Evolutionary conservation across 83 land plant species (phyloP), one percentile per base, ranked within the genome.

Genomic region (Thuja plicata): DNA sequence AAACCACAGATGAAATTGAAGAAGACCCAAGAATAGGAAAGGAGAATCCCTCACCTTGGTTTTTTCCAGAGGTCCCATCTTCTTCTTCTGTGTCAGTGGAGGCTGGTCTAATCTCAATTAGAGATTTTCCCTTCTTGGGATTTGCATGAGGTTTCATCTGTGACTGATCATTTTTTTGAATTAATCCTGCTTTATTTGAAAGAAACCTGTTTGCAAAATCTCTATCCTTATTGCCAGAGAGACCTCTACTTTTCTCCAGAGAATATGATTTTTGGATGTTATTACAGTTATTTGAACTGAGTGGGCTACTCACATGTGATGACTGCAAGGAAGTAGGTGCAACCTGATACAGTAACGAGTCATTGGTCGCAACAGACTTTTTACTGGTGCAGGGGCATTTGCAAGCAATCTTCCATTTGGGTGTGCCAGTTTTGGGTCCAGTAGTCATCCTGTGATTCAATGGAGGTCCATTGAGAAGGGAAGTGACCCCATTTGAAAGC

Each of bases 371-470:
- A 82, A 82, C 41, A 43, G 85, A 82, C 13, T 45, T 82, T 46
- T 82, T 82, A 45, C 24, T 40, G 46, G 85, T 11, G 52, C 85
- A 82, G 12, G 85, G 85, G 85, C 85, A 82, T 46, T 40, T 82
- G 54, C 85, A 82, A 82, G 85, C 85, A 45, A 82, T 82, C 85
- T 48, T 82, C 85, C 85, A 82, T 45, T 82, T 82, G 52, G 46
- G 52, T 32, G 78, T 32, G 15, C 78, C 35, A 8, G 34, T 32
- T 45, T 82, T 82, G 48, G 85, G 54, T 82, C 30, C 85, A 8
- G 78, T 74, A 82, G 34, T 8, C 30, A 13, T 17, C 85, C 85
- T 82, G 34, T 82, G 54, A 82, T 82, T 45, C 85, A 82, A 82
- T 43, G 85, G 85, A 82, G 50, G 85, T 15, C 85, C 85, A 82